Evolutionary conservation across 73 alveolate genomes (phyloP).

Genomic region (Diophrys sp.): DNA sequence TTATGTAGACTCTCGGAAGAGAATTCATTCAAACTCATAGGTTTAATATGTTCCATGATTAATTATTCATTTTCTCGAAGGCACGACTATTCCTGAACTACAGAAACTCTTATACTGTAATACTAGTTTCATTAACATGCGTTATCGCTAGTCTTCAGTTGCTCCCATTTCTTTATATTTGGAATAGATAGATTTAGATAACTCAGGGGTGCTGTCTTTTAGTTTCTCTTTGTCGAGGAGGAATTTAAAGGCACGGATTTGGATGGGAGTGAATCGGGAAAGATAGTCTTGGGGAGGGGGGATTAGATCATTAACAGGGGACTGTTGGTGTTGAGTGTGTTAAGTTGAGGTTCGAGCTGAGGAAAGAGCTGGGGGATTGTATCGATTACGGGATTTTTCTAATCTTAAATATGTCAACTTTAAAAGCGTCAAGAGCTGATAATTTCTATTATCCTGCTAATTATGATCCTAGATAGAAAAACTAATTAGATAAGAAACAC

Average conservation of each 20-base stretch:
- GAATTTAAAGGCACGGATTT: neutral
- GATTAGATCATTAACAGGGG: too few species aligned
- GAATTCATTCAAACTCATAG: neutral
- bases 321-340: neutral
- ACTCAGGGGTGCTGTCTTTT: neutral
- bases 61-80: too few species aligned
- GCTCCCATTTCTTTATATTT: neutral
- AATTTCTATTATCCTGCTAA: conserved; percentile 44
- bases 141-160: neutral
- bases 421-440: conserved; percentile 56
- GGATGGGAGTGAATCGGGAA: too few species aligned
- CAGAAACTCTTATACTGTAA: neutral
- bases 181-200: neutral
- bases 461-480: conserved; percentile 35
- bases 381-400: neutral
- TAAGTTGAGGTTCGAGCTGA: neutral
- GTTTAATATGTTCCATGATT: neutral
- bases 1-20: neutral
- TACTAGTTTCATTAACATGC: neutral
- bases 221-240: neutral
- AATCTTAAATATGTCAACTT: conserved; percentile 8
- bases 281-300: neutral
- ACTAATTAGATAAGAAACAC: conserved; percentile 9
- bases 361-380: too few species aligned
- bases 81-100: neutral